Conservation (phyloP, 306 rosid genomes). For the Rosa multiflora region DNA sequence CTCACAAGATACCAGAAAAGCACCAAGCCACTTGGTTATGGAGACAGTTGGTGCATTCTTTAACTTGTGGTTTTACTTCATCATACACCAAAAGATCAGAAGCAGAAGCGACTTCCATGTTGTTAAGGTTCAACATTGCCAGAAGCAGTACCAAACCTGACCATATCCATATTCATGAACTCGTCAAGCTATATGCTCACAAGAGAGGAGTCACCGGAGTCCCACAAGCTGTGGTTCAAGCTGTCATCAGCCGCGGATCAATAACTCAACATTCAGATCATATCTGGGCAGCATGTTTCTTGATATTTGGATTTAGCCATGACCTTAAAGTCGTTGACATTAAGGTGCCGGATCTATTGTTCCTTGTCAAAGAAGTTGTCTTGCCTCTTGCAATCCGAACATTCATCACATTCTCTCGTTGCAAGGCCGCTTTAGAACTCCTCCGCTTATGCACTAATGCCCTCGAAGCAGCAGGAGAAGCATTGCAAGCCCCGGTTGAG, state of each 20-base stretch:
- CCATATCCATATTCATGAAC: constrained; percentile 55
- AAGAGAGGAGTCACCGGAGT: constrained; percentile 56
- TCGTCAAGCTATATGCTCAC: constrained; percentile 60
- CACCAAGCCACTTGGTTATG: constrained; percentile 42
- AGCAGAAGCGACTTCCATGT: constrained; percentile 79
- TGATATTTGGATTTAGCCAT: constrained; percentile 71
- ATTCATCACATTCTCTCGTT: constrained; percentile 75
- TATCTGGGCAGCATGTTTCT: constrained; percentile 83
- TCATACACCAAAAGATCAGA: constrained; percentile 63
- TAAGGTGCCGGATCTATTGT: constrained; percentile 62
- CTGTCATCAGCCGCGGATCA: constrained; percentile 55
- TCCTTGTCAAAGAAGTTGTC: constrained; percentile 57
- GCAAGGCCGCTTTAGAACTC: constrained; percentile 75
- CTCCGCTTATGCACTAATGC: constrained; percentile 72
- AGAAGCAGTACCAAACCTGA: constrained; percentile 58
- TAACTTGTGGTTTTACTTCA: constrained; percentile 61
- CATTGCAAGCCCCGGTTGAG: constrained; percentile 73
- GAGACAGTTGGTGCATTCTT: constrained; percentile 46
- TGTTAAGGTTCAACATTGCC: constrained; percentile 73
- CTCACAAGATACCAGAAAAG: constrained; percentile 68
- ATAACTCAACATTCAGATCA: constrained; percentile 58
- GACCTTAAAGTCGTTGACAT: constrained; percentile 72
- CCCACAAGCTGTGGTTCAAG: constrained; percentile 76
- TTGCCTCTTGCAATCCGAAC: constrained; percentile 76
- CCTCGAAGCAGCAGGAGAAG: constrained; percentile 87